Evolutionary conservation across 495 filamentous ascomycete species (phyloP), one percentile per base, ranked within the genome.

Genomic region (Astrothelium macrocarpum): DNA sequence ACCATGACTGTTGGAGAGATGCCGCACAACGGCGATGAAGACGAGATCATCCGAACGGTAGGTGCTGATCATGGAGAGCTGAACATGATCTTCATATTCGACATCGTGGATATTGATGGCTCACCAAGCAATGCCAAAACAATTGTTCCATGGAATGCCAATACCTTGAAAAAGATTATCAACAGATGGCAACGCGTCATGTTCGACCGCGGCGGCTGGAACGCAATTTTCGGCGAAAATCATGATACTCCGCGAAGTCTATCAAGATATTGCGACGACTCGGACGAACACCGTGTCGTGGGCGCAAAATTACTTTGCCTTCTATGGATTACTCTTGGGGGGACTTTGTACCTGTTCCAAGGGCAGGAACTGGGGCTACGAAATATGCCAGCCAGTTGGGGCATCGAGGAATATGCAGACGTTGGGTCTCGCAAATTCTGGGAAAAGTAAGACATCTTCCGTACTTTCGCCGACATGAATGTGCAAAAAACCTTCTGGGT

Each of bases 361-460:
- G 74, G 74, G 16, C 70, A 76, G 67, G 74, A 76, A 62, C 67
- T 76, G 32, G 74, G 73, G 20, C 71, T 73, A 71, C 62, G 66
- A 2, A 76, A 76, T 58, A 60, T 69, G 34, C 72, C 72, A 0
- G 59, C 63, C 32, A 64, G 66, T 2, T 74, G 74, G 72, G 28
- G 60, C 5, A 71, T 73, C 1, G 68, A 69, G 18, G 72, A 76
- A 56, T 74, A 74, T 43, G 64, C 68, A 45, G 72, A 74, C 60
- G 58, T 76, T 1, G 71, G 69, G 46, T 59, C 71, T 43, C 25
- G 26, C 28, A 71, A 70, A 53, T 68, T 70, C 62, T 74, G 34
- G 34, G 34, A 39, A 53, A 45, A 60, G 62, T 2, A 60, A 69
- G 39, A 58, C 20, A 62, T 56, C n/a, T 20, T 60, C 11, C 25